phyloP scores from a whole-genome alignment of 2,329 filamentous ascomycete genomes.

The Phyllosticta citrichinensis region DNA sequence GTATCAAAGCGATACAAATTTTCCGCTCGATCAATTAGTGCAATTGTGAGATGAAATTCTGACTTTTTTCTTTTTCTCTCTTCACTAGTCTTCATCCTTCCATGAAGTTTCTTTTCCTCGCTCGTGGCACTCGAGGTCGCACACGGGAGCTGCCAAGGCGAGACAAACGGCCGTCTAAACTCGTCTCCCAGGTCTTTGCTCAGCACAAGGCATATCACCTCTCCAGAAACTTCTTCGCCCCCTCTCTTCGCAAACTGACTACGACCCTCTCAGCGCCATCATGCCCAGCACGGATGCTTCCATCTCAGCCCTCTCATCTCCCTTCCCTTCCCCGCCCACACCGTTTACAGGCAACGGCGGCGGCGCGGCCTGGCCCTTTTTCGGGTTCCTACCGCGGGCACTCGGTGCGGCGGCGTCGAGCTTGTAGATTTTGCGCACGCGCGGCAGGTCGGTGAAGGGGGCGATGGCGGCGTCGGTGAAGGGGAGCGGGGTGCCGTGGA shows the following conservation, averaged over 20 bases:
- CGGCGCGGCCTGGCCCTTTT: slow-evolving; percentile 17
- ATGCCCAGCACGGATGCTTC: slow-evolving; percentile 62
- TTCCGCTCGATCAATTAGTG: neutral
- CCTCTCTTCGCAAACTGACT: neutral
- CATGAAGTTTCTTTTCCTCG: neutral
- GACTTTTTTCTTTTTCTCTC: neutral
- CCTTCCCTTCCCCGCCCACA: slow-evolving; percentile 24
- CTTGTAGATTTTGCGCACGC: slow-evolving; percentile 65
- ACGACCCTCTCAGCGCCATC: slow-evolving; percentile 64
- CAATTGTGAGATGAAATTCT: neutral
- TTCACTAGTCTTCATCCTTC: neutral
- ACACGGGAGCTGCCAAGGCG: neutral
- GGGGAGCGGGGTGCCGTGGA: slow-evolving; percentile 51
- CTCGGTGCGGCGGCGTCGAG: slow-evolving; percentile 48
- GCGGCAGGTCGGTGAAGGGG: slow-evolving; percentile 21
- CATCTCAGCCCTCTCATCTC: slow-evolving; percentile 43
- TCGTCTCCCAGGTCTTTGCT: neutral
- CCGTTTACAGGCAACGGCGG: slow-evolving; percentile 9
- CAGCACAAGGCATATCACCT: neutral
- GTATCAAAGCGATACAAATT: neutral
- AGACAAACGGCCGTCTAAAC: neutral
- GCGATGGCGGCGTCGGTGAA: slow-evolving; percentile 57
- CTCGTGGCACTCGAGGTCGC: neutral
- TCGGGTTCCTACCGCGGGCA: slow-evolving; percentile 23
- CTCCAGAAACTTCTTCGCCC: neutral